Conservation (phyloP, 768 basidiomycete species). For the Leccinum barrowsii region DNA sequence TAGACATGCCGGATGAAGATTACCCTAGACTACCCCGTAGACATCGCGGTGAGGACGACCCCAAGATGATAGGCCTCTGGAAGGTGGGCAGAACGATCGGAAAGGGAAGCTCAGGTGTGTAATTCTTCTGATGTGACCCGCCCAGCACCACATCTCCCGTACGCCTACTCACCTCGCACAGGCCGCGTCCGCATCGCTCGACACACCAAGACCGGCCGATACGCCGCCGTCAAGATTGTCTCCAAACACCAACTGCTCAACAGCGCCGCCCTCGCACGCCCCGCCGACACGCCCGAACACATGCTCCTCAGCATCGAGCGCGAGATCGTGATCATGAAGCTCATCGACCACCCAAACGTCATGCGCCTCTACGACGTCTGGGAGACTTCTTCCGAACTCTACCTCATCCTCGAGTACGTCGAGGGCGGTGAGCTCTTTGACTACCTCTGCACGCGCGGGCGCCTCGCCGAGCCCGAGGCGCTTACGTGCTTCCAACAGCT, state of each 20-base stretch:
- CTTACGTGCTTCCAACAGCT: conserved; percentile 91
- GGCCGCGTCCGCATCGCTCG: conserved; percentile 89
- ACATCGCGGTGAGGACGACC: conserved; percentile 39
- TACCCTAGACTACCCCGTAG: conserved; percentile 29
- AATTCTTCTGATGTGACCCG: not conserved
- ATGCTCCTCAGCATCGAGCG: conserved; percentile 79
- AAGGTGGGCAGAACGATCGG: conserved; percentile 84
- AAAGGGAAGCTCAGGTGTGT: conserved; percentile 71
- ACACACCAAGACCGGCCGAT: conserved; percentile 82
- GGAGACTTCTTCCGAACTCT: conserved; percentile 88
- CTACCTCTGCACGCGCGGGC: conserved; percentile 77
- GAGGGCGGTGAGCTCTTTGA: conserved; percentile 95
- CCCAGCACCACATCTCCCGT: not conserved
- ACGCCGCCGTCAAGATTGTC: conserved; percentile 94
- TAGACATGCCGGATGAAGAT: conserved; percentile 27
- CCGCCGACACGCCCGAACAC: conserved; percentile 73
- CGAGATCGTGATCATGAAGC: conserved; percentile 97
- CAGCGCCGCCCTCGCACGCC: conserved; percentile 52
- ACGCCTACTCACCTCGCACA: conserved; percentile 26
- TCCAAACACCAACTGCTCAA: conserved; percentile 65
- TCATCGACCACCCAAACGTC: conserved; percentile 92
- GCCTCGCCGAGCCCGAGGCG: conserved; percentile 67
- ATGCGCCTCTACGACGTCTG: conserved; percentile 95
- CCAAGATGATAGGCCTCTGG: conserved; percentile 76
- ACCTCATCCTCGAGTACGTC: conserved; percentile 91